Evolutionary conservation across 2,329 filamentous ascomycete species (phyloP).

Genomic region (Venturia nashicola): DNA sequence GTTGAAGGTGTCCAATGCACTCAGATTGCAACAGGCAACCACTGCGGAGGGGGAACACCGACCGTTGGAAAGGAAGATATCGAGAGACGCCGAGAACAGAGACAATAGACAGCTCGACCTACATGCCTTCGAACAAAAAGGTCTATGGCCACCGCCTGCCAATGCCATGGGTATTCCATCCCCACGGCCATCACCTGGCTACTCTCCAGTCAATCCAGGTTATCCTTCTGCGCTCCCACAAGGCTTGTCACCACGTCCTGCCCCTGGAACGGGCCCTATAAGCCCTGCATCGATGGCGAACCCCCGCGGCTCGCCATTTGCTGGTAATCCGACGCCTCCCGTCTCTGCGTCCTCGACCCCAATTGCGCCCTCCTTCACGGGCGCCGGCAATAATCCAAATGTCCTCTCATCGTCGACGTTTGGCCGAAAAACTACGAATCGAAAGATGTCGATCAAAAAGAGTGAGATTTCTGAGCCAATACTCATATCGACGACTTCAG

Average conservation of each 20-base stretch:
- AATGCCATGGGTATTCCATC: constrained; percentile 6
- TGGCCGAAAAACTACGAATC: constrained; percentile 18
- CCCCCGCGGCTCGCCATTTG: constrained; percentile 20
- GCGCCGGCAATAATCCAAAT: background rate
- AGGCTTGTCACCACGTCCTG: constrained; percentile 4
- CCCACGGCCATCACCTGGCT: constrained; percentile 8
- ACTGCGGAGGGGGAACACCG: background rate
- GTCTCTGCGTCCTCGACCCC: constrained; percentile 34
- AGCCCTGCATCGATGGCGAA: background rate
- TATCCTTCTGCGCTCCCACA: background rate
- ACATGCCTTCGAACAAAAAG: constrained; percentile 5
- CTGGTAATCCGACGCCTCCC: constrained; percentile 42
- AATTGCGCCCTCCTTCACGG: constrained; percentile 7
- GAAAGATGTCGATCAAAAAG: constrained; percentile 49
- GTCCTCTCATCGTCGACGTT: background rate
- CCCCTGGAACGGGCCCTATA: constrained; percentile 1
- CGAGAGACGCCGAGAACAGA: background rate
- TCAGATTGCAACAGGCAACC: background rate
- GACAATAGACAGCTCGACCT: background rate
- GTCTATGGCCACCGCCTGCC: constrained; percentile 8
- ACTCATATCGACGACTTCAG: constrained; percentile 42
- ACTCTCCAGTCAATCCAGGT: background rate
- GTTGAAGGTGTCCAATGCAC: background rate
- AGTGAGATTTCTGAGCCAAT: constrained; percentile 49
- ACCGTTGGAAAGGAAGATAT: background rate